A percentile compares a stretch with the other conserved stretches of the same genome.
Conservation (phyloP, 2,329 filamentous ascomycete genomes). For the Fusarium camptoceras region DNA sequence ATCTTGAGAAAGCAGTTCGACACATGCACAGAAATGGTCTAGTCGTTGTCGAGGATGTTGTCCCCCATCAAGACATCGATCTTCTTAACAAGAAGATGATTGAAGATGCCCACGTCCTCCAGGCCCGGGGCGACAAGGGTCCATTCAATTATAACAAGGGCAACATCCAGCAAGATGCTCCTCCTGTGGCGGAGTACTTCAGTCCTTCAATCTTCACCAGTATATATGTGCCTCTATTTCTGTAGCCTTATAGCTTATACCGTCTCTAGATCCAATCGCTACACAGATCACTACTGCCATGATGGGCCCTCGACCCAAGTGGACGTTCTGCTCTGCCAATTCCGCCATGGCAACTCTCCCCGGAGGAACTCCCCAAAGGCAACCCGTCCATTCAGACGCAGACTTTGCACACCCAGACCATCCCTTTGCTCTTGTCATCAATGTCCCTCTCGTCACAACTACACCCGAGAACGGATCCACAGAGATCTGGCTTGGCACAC, state of each 20-base stretch:
- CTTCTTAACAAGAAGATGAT: conserved; percentile 69
- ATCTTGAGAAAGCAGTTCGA: conserved; percentile 66
- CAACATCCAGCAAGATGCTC: conserved; percentile 72
- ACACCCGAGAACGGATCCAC: conserved; percentile 66
- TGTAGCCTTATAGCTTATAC: background rate
- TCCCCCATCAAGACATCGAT: conserved; percentile 64
- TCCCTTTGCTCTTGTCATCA: conserved; percentile 67
- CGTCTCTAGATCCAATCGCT: conserved; percentile 62
- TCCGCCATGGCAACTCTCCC: conserved; percentile 64
- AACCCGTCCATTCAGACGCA: conserved; percentile 70
- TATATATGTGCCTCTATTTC: conserved; percentile 44
- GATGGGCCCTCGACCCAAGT: conserved; percentile 65
- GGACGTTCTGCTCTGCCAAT: conserved; percentile 70
- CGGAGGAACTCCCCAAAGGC: conserved; percentile 55
- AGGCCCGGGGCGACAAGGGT: conserved; percentile 62
- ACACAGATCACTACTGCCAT: conserved; percentile 67
- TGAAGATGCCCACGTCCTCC: conserved; percentile 64
- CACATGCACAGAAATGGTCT: conserved; percentile 65
- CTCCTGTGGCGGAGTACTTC: conserved; percentile 62
- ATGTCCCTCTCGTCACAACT: conserved; percentile 64
- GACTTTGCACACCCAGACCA: conserved; percentile 66
- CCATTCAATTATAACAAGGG: conserved; percentile 73
- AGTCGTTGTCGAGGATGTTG: conserved; percentile 65
- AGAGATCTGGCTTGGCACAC: conserved; percentile 70
- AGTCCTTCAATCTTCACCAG: conserved; percentile 65